These are phyloP conservation scores for Boletus subparvulus DNA, from an alignment of 768 basidiomycete genomes.

Conservation along the genomic window DNA sequence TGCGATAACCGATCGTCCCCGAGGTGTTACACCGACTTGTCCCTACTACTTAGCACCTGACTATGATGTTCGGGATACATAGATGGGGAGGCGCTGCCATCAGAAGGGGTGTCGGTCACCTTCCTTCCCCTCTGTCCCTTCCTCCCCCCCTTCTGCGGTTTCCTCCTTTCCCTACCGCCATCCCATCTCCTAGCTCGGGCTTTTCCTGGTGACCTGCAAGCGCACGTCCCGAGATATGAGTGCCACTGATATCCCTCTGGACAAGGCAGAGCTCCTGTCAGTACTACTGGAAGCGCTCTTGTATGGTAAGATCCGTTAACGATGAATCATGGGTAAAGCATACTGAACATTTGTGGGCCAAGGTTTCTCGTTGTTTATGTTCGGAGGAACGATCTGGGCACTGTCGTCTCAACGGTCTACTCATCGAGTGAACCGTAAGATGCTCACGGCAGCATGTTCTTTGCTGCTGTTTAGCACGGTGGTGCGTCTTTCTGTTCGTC, in stretches of 20 bases:
- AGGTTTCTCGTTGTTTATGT: conserved; percentile 40
- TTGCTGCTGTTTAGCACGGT: conserved; percentile 33
- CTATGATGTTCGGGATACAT: background rate
- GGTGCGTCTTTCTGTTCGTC: conserved; percentile 14
- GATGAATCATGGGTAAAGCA: background rate
- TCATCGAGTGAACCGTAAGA: conserved; percentile 16
- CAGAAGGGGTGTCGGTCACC: background rate
- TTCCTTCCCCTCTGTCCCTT: too few relatives aligned
- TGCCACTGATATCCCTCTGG: conserved; percentile 4
- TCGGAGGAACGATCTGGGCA: conserved; percentile 29
- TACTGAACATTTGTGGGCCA: background rate
- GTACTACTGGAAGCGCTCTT: conserved; percentile 18
- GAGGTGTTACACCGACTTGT: background rate
- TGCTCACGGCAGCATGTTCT: conserved; percentile 24
- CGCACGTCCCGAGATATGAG: conserved; percentile 2
- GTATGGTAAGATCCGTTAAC: conserved; percentile 13
- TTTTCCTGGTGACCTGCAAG: background rate
- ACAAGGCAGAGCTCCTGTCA: conserved; percentile 23
- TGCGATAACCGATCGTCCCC: background rate
- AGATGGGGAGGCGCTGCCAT: background rate
- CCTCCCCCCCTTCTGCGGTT: background rate
- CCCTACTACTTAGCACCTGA: background rate
- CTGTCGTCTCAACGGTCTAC: conserved; percentile 10
- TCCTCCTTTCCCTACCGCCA: too few relatives aligned
- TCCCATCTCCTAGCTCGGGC: background rate